phyloP scores from a whole-genome alignment of 441 rosid species.

The Pelargonium myrrhifolium region DNA sequence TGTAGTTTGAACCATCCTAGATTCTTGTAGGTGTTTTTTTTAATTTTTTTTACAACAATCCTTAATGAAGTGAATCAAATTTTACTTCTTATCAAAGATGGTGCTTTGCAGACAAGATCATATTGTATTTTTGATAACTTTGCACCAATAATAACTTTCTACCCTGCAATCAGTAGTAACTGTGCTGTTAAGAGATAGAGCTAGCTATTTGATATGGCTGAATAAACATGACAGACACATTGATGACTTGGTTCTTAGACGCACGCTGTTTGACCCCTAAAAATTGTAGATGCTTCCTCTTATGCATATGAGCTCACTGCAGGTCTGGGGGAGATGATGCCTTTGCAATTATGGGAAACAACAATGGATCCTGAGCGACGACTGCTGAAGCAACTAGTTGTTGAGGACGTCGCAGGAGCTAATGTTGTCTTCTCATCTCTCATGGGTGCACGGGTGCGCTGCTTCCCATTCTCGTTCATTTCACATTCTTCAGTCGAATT shows the following conservation, averaged over 20 bases:
- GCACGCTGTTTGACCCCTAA: neutral
- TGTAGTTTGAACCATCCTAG: neutral
- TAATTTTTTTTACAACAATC: too few species aligned
- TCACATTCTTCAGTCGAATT: neutral
- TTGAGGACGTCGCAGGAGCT: constrained; percentile 69
- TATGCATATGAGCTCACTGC: constrained; percentile 18
- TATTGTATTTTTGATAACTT: too few species aligned
- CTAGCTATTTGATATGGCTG: neutral
- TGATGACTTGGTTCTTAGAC: neutral
- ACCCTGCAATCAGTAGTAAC: neutral
- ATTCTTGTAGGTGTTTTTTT: neutral
- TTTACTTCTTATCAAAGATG: neutral
- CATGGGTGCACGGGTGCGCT: constrained; percentile 77
- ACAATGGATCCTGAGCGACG: constrained; percentile 73
- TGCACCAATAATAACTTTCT: neutral
- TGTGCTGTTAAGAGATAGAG: neutral
- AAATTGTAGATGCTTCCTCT: neutral
- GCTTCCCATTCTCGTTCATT: constrained; percentile 8
- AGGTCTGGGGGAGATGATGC: constrained; percentile 99
- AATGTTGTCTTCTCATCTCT: constrained; percentile 64
- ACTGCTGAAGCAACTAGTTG: constrained; percentile 57
- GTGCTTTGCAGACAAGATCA: too few species aligned
- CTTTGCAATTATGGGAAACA: constrained; percentile 81
- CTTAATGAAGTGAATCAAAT: too few species aligned
- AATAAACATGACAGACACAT: neutral